Base-by-base conservation (phyloP, 768 basidiomycete genomes). In the Tephrocybe sp. region DNA sequence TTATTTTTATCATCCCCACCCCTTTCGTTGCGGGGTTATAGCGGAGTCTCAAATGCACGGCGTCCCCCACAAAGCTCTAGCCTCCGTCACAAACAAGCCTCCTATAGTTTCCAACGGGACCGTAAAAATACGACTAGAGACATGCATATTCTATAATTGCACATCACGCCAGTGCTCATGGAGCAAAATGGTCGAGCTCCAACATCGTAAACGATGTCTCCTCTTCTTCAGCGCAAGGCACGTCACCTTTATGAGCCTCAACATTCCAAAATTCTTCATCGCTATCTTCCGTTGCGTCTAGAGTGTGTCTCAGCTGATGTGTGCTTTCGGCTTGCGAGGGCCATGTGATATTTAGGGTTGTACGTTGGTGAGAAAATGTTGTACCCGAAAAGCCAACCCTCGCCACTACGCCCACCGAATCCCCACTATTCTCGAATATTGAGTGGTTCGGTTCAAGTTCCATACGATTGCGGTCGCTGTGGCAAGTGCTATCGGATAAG, bases 21-120 rank as follows among this genome's bases (percentile, higher is more conserved):
- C 42, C 37, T 51, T 55, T 61, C 62, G 48, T 48, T 55, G 69
- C 68, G 66, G 61, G 58, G 59, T 63, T 64, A 56, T 42, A 50
- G 58, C 69, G 68, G 67, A 66, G 62, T 59, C 58, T 18, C 17
- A 63, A 65, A 48, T 38, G 4, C 26, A 39, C 53, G 53, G 57
- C 38, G 53, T 43, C 50, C 17, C 26, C n/a, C 36, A 45, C 44
- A 36, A 26, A 12, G 15, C 26, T 23, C 17, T 12, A 3, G 17
- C 12, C 15, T 1, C 15, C 28, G 18, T 36, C 14, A 25, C 42
- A 23, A 18, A 12, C 17, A 37, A 36, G n/a, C 10, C 38, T 30
- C 45, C 33, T 25, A 43, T 45, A 30, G 30, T 53, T 51, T 51
- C 56, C 53, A 51, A 44, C 47, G 42, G 18, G 44, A 51, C 37